Conservation (phyloP, 305 asterid species). For the Salvia sclarea region DNA sequence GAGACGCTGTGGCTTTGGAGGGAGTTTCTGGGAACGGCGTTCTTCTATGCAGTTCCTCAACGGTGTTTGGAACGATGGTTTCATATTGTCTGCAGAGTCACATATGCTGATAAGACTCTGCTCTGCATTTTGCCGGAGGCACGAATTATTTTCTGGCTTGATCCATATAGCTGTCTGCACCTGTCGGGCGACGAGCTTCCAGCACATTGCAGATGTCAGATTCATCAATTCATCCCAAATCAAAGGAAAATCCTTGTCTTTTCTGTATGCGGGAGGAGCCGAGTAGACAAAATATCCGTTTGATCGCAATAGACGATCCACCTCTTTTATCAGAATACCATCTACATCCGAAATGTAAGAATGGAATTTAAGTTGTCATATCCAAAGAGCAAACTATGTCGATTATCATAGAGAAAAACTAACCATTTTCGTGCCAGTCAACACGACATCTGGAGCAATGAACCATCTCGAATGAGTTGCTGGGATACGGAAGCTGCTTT, state of each 20-base stretch:
- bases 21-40: constrained; percentile 58
- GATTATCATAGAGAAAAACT: constrained; percentile 23
- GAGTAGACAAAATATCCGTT: constrained; percentile 89
- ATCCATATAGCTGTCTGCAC: constrained; percentile 94
- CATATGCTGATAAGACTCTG: constrained; percentile 59
- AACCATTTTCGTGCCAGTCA: constrained; percentile 90
- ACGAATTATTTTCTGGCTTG: constrained; percentile 57
- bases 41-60: constrained; percentile 63
- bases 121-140: constrained; percentile 61
- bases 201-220: constrained; percentile 87
- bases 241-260: constrained; percentile 79
- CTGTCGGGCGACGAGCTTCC: constrained; percentile 89
- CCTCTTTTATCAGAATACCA: constrained; percentile 86
- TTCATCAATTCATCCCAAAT: constrained; percentile 79
- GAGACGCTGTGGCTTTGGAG: constrained; percentile 84
- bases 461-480: constrained; percentile 86
- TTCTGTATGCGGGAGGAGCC: constrained; percentile 95
- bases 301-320: constrained; percentile 68
- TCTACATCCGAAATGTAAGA: constrained; percentile 47
- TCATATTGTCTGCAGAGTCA: constrained; percentile 52
- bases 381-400: background rate
- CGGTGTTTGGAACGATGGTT: constrained; percentile 71
- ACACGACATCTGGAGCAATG: constrained; percentile 97
- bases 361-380: background rate
- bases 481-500: constrained; percentile 82